Conservation (phyloP, 371 early-diverging fungal species). For the Zychaea mexicana region DNA sequence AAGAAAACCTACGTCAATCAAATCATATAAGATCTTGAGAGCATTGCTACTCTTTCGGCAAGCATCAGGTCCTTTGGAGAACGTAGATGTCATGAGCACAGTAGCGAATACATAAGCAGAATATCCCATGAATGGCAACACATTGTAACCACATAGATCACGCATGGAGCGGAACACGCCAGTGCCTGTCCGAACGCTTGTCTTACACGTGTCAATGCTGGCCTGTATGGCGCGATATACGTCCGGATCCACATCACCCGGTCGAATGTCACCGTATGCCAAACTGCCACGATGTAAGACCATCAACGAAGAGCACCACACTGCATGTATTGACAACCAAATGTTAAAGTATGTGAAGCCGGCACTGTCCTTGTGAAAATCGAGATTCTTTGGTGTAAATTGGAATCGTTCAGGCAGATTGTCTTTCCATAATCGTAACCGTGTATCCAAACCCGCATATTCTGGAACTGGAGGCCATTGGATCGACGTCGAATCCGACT, state of each 20-base stretch:
- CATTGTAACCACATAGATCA: constrained; percentile 39
- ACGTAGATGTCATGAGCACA: constrained; percentile 46
- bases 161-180: constrained; percentile 35
- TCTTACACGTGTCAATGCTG: constrained; percentile 36
- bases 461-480: constrained; percentile 57
- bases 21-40: constrained; percentile 26
- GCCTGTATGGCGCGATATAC: constrained; percentile 27
- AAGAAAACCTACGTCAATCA: constrained; percentile 21
- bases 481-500: constrained; percentile 27
- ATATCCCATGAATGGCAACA: constrained; percentile 50
- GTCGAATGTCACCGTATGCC: constrained; percentile 38
- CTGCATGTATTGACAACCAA: constrained; percentile 42
- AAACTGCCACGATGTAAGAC: constrained; percentile 46
- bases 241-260: constrained; percentile 7
- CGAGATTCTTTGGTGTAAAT: constrained; percentile 26
- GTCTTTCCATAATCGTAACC: constrained; percentile 34
- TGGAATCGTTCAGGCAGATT: constrained; percentile 31
- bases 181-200: constrained; percentile 32
- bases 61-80: constrained; percentile 34
- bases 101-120: constrained; percentile 51
- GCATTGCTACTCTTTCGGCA: constrained; percentile 35
- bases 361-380: constrained; percentile 26
- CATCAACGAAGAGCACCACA: constrained; percentile 41
- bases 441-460: constrained; percentile 42
- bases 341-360: constrained; percentile 36